A percentile compares a stretch with the other conserved stretches of the same genome.
These are phyloP conservation scores for Cucurbita moschata DNA, from an alignment of 306 rosid genomes.

Conservation along the genomic window DNA sequence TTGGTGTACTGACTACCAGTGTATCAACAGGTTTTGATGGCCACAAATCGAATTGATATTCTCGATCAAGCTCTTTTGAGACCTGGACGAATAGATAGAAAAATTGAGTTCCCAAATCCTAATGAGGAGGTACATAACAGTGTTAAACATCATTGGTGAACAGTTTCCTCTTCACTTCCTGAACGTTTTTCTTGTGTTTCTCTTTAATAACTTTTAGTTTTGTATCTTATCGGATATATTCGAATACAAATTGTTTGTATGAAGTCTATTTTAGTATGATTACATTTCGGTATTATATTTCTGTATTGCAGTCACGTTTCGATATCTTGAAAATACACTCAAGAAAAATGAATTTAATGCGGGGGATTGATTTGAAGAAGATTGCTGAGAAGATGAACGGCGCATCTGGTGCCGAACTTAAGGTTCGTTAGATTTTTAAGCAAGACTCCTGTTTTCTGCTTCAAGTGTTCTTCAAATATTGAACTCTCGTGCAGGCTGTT, in stretches of 20 bases:
- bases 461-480: background rate
- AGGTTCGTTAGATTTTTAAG: constrained; percentile 29
- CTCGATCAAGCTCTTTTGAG: constrained; percentile 95
- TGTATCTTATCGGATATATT: too few species aligned
- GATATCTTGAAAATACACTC: constrained; percentile 77
- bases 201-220: too few species aligned
- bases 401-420: constrained; percentile 96
- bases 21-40: constrained; percentile 68
- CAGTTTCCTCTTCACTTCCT: background rate
- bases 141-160: background rate
- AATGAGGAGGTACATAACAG: constrained; percentile 47
- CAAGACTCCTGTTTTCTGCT: background rate
- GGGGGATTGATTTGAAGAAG: constrained; percentile 94
- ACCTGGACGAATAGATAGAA: constrained; percentile 93
- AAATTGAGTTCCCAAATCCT: constrained; percentile 95
- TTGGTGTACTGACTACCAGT: background rate
- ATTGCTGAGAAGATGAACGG: constrained; percentile 97
- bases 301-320: constrained; percentile 7
- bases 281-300: background rate
- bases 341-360: constrained; percentile 97
- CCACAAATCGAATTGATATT: constrained; percentile 94
- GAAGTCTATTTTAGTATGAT: background rate
- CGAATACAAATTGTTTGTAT: too few species aligned
- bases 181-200: background rate
- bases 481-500: constrained; percentile 48